Evolutionary conservation across 352 stramenopile genomes (phyloP), one percentile per base, ranked within the genome.

Genomic region (Chrysophaeum taylorii): DNA sequence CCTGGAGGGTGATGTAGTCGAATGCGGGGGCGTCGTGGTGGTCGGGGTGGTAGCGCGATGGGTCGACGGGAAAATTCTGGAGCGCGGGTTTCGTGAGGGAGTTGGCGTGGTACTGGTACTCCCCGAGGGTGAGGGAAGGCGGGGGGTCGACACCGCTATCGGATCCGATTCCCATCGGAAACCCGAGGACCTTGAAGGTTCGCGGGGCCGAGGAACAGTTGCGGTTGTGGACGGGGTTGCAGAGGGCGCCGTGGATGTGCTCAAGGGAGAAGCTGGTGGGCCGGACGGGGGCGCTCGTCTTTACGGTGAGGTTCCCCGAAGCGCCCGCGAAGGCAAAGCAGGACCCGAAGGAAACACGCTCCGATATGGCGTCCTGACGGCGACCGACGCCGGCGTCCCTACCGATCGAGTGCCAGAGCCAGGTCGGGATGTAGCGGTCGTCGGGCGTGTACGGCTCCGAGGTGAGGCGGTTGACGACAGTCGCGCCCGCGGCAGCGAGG

Each of bases 211-310:
- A 77, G 52, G 91, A 88, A 27, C 83, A 74, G 18, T 82, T 78
- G 16, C 84, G 85, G 27, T 82, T 87, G 27, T 75, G 80, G 41
- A 90, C 87, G 68, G 92, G 83, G 2, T 79, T 79, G 7, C 84
- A 85, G 21, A 90, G 84, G 53, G 82, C 74, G 36, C 83, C 75
- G 4, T 83, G 78, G 45, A 92, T 89, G 62, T 92, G 87, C 64
- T 92, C 86, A 36, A 93, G 81, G 12, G 82, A 87, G 42, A 93
- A 74, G 1, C 82, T 71, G 12, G 88, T 80, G 18, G 79, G 79
- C 53, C 89, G 64, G 53, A 92, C 85, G 57, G 83, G 81, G 5
- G 81, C 71, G 12, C 78, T 72, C 43, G 92, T 89, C 35, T 85
- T 85, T 21, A 93, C 81, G 0, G 87, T 89, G 16, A 93, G 77